Conservation (phyloP, 148 eudicot species). For the Euryodendron excelsum region DNA sequence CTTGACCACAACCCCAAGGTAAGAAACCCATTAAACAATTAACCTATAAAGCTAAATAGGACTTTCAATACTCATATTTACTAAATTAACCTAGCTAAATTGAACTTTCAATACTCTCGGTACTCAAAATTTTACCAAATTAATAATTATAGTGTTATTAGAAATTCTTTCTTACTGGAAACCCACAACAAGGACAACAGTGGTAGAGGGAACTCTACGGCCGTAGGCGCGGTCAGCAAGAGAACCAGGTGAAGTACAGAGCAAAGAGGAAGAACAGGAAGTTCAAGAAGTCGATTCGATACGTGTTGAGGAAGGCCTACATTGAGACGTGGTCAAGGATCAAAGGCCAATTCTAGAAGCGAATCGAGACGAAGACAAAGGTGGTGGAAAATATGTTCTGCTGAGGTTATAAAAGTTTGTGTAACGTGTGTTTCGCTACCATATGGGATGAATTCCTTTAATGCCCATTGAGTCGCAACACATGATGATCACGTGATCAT, state of each 20-base stretch:
- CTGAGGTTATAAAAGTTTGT: too few species aligned
- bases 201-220: constrained; percentile 1
- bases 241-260: constrained; percentile 53
- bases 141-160: constrained; percentile 30
- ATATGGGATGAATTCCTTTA: too few species aligned
- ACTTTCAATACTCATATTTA: too few species aligned
- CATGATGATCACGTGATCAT: too few species aligned
- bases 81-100: too few species aligned
- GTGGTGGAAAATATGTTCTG: too few species aligned
- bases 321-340: constrained; percentile 74
- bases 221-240: constrained; percentile 6
- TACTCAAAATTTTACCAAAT: neutral
- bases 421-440: too few species aligned
- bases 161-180: constrained; percentile 80
- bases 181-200: constrained; percentile 36
- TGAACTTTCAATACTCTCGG: too few species aligned
- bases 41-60: too few species aligned
- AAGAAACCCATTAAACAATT: neutral
- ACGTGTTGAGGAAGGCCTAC: constrained; percentile 76
- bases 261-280: constrained; percentile 80
- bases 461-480: too few species aligned
- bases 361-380: constrained; percentile 30
- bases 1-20: constrained; percentile 69
- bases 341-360: constrained; percentile 74
- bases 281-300: constrained; percentile 77